Percentiles rank a stretch among this genome's conserved stretches.
Evolutionary conservation across 1,139 yeast genomes (phyloP).

Genomic region (Nematodospora anomalae): DNA sequence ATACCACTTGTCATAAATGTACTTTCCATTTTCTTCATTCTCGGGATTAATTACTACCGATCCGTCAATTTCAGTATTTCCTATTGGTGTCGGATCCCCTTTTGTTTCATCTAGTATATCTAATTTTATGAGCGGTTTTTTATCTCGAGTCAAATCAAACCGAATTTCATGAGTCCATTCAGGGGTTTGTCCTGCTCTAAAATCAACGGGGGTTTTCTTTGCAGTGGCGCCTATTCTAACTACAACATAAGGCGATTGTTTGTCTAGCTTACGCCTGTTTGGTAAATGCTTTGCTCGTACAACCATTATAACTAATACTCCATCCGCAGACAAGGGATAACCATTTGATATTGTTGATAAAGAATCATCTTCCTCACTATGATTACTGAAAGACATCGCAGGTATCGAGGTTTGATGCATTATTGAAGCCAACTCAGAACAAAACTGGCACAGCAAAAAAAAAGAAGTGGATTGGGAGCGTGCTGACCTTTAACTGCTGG

Average conservation of each 20-base stretch:
- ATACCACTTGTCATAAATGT: conserved; percentile 75
- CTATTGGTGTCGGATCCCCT: conserved; percentile 81
- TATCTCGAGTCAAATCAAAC: conserved; percentile 62
- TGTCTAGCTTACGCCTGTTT: conserved; percentile 77
- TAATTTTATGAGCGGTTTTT: conserved; percentile 62
- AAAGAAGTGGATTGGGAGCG: no score
- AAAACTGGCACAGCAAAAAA: no score
- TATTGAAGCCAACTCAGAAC: no score
- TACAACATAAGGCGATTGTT: conserved; percentile 86
- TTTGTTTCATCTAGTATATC: conserved; percentile 87
- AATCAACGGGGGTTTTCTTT: conserved; percentile 67
- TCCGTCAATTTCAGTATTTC: conserved; percentile 77
- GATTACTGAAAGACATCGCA: background rate
- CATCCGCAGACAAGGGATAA: conserved; percentile 42
- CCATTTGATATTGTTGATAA: background rate
- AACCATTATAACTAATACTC: conserved; percentile 46
- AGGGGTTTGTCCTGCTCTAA: conserved; percentile 90
- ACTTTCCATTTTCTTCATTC: conserved; percentile 68
- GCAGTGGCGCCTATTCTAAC: conserved; percentile 80
- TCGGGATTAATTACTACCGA: conserved; percentile 57
- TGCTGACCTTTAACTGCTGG: no score
- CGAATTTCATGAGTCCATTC: conserved; percentile 79
- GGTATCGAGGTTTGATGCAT: background rate
- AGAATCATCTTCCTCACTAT: background rate
- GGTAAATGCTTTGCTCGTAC: conserved; percentile 73